These are phyloP conservation scores for Backusella australiensis DNA, from an alignment of 192 early-diverging fungal species.

Conservation along the genomic window DNA sequence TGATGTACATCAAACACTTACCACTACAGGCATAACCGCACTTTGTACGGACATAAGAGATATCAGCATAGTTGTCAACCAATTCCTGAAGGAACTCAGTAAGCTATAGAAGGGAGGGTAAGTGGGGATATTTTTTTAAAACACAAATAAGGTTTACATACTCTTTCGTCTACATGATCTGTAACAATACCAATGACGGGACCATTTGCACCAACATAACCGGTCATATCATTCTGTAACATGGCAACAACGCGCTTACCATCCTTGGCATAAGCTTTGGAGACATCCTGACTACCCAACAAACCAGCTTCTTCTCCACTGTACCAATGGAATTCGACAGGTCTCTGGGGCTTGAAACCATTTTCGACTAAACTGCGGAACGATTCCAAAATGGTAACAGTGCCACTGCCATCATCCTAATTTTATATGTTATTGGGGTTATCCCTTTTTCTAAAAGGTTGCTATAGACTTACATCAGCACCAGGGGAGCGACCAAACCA, in stretches of 20 bases:
- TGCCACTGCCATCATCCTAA: conserved; percentile 91
- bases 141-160: conserved; percentile 14
- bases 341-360: conserved; percentile 65
- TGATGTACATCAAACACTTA: background rate
- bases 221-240: conserved; percentile 91
- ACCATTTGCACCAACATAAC: conserved; percentile 61
- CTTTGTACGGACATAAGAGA: conserved; percentile 65
- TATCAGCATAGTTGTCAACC: conserved; percentile 62
- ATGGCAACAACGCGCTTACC: conserved; percentile 67
- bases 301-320: conserved; percentile 89
- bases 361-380: conserved; percentile 69
- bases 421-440: background rate
- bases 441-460: too few relatives aligned
- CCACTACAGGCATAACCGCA: conserved; percentile 78
- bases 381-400: conserved; percentile 86
- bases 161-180: conserved; percentile 73
- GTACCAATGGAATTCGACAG: conserved; percentile 98
- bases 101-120: conserved; percentile 25
- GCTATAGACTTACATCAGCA: conserved; percentile 41
- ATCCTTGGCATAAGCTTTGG: conserved; percentile 61
- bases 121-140: background rate
- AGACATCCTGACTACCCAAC: conserved; percentile 85
- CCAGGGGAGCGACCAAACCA: conserved; percentile 73
- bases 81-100: conserved; percentile 54
- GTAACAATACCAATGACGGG: conserved; percentile 78